Base-by-base conservation (phyloP, 1,284 basidiomycete genomes). In the Clitocybe nebularis region DNA sequence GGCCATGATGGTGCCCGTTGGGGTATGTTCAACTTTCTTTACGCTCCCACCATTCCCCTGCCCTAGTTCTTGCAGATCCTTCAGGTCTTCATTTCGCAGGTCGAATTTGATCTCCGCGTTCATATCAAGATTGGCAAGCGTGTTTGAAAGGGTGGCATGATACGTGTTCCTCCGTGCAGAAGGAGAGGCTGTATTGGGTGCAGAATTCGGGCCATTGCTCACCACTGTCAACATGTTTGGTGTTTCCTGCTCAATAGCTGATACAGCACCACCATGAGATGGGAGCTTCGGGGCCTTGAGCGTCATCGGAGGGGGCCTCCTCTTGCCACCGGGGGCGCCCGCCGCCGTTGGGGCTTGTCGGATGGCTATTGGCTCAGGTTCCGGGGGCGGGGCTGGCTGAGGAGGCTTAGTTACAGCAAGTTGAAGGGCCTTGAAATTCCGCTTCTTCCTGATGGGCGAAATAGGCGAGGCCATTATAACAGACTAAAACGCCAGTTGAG, bases 11-110 rank as follows among this genome's bases (percentile, higher is more conserved):
- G 81, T 88, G 24, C 84, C 81, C 22, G 89, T 90, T 23, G 91
- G 90, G 17, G 81, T 72, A 60, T 96, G 93, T 63, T 90, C 79
- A 16, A 93, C 93, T 67, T 89, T 91, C 62, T 89, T 92, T 43
- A 99, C 95, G 39, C 93, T 97, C 26, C 95, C 95, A 1, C 95
- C 93, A 59, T 97, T 98, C 11, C 95, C 95, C 49, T 92, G 85
- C 0, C 95, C 95, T 3, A 99, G 76, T 62, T 99, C 95, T 20
- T 80, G 74, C 23, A 97, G 63, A 49, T 93, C 85, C 63, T 85
- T 84, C 55, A 94, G 69, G 62, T 94, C 92, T 59, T 91, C 87
- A 53, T 85, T 84, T 50, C 80, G 77, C 48, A 94, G 68, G 56
- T 91, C 84, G 46, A 66, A 79, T 58, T 84, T 85, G 58, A 81